These are phyloP conservation scores for Musa beccarii DNA, from an alignment of 176 grass and related monocot species.

Conservation along the genomic window DNA sequence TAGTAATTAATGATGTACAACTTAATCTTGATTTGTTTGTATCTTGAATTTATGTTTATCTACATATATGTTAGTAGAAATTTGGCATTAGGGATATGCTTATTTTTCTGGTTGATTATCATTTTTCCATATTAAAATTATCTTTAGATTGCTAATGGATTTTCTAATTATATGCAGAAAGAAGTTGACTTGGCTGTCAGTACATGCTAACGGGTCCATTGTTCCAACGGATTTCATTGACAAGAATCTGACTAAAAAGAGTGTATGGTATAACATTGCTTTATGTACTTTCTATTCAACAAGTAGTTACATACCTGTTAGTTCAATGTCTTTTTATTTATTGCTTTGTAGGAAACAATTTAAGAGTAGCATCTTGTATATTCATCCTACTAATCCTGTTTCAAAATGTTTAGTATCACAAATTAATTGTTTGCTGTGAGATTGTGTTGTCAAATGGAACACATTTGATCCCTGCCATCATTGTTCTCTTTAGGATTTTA, in stretches of 20 bases:
- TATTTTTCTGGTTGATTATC: too few species aligned
- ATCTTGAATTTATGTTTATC: too few species aligned
- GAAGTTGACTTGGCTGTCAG: slow-evolving; percentile 76
- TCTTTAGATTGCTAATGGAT: background rate
- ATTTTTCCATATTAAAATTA: too few species aligned
- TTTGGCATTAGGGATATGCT: too few species aligned
- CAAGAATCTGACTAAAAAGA: slow-evolving; percentile 53
- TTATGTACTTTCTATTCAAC: background rate
- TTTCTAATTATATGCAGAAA: slow-evolving; percentile 40
- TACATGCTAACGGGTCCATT: slow-evolving; percentile 63
- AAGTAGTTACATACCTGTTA: background rate
- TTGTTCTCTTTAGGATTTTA: background rate
- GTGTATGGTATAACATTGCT: slow-evolving; percentile 48
- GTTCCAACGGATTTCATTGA: slow-evolving; percentile 57
- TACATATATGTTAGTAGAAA: too few species aligned
- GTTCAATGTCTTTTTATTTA: background rate
- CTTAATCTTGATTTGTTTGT: too few species aligned
- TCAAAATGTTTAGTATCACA: too few species aligned
- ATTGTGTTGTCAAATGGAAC: too few species aligned
- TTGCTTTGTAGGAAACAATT: background rate
- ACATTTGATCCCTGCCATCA: too few species aligned
- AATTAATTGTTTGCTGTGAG: too few species aligned
- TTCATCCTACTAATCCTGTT: background rate
- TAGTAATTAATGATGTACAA: too few species aligned
- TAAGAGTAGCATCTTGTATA: background rate